Evolutionary conservation across 495 filamentous ascomycete genomes (phyloP).

Genomic region (Cercophora samala): DNA sequence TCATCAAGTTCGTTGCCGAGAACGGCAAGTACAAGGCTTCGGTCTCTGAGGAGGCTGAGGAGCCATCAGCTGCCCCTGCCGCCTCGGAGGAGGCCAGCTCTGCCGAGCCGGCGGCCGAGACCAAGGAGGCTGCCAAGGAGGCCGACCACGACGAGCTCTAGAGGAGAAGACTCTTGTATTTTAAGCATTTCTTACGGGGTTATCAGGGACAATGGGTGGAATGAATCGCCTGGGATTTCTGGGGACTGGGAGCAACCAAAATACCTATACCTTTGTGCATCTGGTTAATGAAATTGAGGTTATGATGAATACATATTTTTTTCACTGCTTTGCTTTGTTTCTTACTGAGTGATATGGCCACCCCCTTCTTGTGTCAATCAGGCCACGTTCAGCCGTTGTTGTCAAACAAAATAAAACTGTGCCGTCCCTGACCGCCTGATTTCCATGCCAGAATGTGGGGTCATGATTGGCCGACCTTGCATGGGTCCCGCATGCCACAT

Average conservation of each 20-base stretch:
- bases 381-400: background rate
- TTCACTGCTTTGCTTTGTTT: too few relatives aligned
- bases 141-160: conserved; percentile 66
- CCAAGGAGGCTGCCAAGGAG: conserved; percentile 39
- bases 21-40: conserved; percentile 83
- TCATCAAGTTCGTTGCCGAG: conserved; percentile 89
- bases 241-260: conserved; percentile 31
- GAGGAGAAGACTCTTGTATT: conserved; percentile 31
- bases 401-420: conserved; percentile 13
- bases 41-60: conserved; percentile 53
- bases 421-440: conserved; percentile 25
- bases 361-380: conserved; percentile 1
- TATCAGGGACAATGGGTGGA: conserved; percentile 23
- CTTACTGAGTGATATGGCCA: background rate
- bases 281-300: conserved; percentile 24
- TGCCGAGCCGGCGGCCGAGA: conserved; percentile 42
- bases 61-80: conserved; percentile 52
- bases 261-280: conserved; percentile 34
- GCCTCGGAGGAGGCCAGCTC: conserved; percentile 34
- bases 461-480: conserved; percentile 20
- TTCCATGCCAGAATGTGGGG: conserved; percentile 8
- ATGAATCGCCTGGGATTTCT: conserved; percentile 19
- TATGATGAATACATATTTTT: conserved; percentile 8
- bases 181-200: conserved; percentile 27
- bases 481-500: conserved; percentile 10